Conservation (phyloP, 2,329 filamentous ascomycete genomes). For the Alternaria sp. region DNA sequence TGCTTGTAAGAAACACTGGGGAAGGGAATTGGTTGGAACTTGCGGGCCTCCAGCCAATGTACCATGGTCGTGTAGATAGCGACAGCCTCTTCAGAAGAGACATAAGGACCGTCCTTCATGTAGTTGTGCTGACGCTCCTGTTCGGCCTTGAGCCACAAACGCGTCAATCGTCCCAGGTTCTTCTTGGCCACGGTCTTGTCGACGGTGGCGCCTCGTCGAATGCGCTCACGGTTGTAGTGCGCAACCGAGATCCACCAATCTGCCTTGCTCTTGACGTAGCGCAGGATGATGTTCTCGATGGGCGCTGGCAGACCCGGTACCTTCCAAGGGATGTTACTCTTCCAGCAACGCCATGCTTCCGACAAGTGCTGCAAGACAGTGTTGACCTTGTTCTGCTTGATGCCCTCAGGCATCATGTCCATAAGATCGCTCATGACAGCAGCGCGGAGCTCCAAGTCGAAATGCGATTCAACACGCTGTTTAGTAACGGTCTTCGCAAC, state of each 20-base stretch:
- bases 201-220: conserved; percentile 92
- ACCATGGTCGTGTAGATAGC: conserved; percentile 99
- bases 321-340: conserved; percentile 99
- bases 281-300: conserved; percentile 97
- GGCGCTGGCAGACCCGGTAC: conserved; percentile 94
- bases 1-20: conserved; percentile 99
- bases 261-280: conserved; percentile 98
- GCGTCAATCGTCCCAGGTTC: conserved; percentile 92
- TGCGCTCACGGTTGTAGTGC: conserved; percentile 98
- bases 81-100: conserved; percentile 97
- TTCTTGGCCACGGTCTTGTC: conserved; percentile 99
- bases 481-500: conserved; percentile 99
- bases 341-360: conserved; percentile 99
- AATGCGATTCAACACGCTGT: conserved; percentile 98
- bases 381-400: conserved; percentile 99
- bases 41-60: conserved; percentile 97
- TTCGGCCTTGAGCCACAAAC: conserved; percentile 96
- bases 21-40: conserved; percentile 98
- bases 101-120: conserved; percentile 98
- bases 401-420: conserved; percentile 99
- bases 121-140: conserved; percentile 99
- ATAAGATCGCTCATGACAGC: conserved; percentile 99
- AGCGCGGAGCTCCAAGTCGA: conserved; percentile 94
- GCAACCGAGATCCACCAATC: conserved; percentile 99
- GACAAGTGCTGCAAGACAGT: conserved; percentile 96